Conservation (phyloP, 139 green algal species). For the Volvox reticuliferus region DNA sequence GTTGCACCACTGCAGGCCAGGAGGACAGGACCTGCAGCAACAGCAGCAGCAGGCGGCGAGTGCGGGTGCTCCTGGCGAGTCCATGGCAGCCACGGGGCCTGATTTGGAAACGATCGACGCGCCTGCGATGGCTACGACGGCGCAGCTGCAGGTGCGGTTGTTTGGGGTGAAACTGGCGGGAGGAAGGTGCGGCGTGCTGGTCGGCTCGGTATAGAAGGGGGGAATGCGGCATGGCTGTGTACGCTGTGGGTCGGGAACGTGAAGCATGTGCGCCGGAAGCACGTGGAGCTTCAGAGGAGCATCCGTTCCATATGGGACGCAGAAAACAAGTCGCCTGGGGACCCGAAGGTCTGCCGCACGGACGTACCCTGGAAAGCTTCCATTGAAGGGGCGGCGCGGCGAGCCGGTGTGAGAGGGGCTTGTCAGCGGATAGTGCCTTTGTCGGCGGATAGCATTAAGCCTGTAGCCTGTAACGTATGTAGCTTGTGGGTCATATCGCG, state of each 20-base stretch:
- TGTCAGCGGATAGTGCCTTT: too few species aligned
- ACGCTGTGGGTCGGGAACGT: not conserved
- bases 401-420: too few species aligned
- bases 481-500: too few species aligned
- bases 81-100: not conserved
- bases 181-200: not conserved
- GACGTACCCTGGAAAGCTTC: too few species aligned
- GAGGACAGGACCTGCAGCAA: not conserved
- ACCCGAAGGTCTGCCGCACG: too few species aligned
- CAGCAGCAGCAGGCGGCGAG: not conserved
- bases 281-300: too few species aligned
- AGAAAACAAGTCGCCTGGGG: too few species aligned
- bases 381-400: too few species aligned
- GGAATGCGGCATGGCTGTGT: not conserved
- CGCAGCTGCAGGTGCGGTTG: slow-evolving; percentile 9
- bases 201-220: not conserved
- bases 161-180: not conserved
- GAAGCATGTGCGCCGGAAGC: not conserved
- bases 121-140: slow-evolving; percentile 25
- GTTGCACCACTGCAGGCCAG: slow-evolving; percentile 24
- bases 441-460: too few species aligned
- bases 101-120: not conserved
- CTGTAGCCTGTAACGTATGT: too few species aligned
- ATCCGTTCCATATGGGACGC: too few species aligned
- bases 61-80: too few species aligned